Evolutionary conservation across 2,329 filamentous ascomycete species (phyloP), one percentile per base, ranked within the genome.

Genomic region (Colletotrichum graminicola): DNA sequence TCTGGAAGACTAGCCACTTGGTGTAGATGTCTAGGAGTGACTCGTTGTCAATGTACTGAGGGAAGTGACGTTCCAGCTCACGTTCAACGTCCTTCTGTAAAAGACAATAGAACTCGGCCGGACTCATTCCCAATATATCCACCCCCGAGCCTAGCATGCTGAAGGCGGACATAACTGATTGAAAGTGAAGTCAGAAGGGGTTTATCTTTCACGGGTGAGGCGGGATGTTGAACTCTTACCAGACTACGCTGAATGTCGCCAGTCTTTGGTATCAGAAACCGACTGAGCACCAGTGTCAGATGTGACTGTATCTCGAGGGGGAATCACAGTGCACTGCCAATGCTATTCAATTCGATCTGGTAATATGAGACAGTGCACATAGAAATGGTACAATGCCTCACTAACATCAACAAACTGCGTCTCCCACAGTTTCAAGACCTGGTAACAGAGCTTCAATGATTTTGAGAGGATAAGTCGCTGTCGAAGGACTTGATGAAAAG

Each of bases 11-110:
- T 6, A 72, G 60, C 69, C 69, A 72, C 21, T 36, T 51, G 8
- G 60, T 60, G 61, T 70, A 72, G n/a, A 72, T 34, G 7, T 49
- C 54, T 26, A 72, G 66, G 14, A 70, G 60, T 26, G n/a, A 41
- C n/a, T 23, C 12, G 5, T 70, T 39, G 23, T 60, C 32, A n/a
- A 70, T 72, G 29, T 60, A 11, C 11, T 29, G 39, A 21, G 60
- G 47, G 10, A 52, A 55, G 11, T 23, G 26, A 6, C 23, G 23
- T n/a, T 60, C 54, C 23, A 72, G 16, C 39, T 49, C 57, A 5
- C 29, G n/a, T 34, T 72, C 69, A 5, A 72, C n/a, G 2, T 60
- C 32, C 11, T 21, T 29, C 11, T 72, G 69, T 34, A 11, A 36
- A 6, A 70, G 39, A 5, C 43, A 26, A n/a, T 29, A 32, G 21